These are phyloP conservation scores for Euryodendron excelsum DNA, from an alignment of 148 eudicot species.

Conservation along the genomic window DNA sequence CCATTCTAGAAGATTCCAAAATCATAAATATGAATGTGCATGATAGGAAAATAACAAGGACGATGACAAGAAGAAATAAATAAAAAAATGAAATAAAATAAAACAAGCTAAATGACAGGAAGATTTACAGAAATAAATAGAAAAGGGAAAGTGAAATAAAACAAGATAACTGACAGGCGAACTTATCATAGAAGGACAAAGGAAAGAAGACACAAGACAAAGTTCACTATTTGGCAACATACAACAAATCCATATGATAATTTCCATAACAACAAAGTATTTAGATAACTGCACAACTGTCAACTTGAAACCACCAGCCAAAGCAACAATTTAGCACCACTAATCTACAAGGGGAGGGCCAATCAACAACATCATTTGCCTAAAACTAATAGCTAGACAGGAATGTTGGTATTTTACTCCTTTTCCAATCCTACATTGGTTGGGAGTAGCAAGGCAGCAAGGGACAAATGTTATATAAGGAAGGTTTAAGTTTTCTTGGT, in stretches of 20 bases:
- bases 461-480: no score
- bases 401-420: no score
- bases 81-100: not conserved
- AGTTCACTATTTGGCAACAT: not conserved
- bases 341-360: not conserved
- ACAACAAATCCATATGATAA: not conserved
- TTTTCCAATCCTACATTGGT: no score
- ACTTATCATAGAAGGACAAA: not conserved
- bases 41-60: not conserved
- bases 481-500: no score
- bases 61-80: not conserved
- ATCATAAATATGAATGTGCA: not conserved
- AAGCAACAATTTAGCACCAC: not conserved
- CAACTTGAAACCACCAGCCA: not conserved
- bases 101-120: not conserved
- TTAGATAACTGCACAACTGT: not conserved
- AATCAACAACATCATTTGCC: not conserved
- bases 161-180: not conserved
- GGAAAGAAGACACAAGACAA: not conserved
- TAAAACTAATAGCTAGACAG: not conserved
- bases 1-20: slow-evolving; percentile 32
- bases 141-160: no score
- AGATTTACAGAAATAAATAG: no score
- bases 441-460: no score
- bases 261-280: not conserved